Evolutionary conservation across 352 stramenopile genomes (phyloP), one percentile per base, ranked within the genome.

Genomic region (Globisporangium spiculum): DNA sequence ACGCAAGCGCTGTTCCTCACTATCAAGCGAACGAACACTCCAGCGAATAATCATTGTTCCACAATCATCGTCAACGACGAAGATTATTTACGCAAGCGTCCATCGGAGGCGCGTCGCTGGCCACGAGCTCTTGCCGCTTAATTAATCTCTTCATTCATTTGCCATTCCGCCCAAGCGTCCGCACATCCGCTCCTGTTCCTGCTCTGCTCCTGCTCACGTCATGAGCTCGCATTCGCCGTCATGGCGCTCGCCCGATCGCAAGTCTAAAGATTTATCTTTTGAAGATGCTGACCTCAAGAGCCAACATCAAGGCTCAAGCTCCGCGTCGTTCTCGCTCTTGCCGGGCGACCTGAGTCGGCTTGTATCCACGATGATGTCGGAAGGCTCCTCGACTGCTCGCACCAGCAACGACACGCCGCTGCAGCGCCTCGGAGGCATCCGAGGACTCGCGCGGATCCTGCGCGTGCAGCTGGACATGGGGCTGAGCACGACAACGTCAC

Each of bases 251-350:
- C 20, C 20, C 20, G 12, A n/a, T 26, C 5, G 4, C 32, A 26
- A 59, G 30, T 32, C 4, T 32, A 32, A 32, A 7, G 4, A 32
- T 32, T 32, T 32, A 22, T 18, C 4, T 22, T 34, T 12, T 22
- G 10, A 22, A 3, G n/a, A 16, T 12, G 16, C 14, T 38, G 41
- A 41, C 46, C 27, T 26, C 44, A 59, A 59, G 20, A 34, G 55
- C 18, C 27, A 30, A 38, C 10, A 36, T 18, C 30, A 32, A 32
- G 38, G 5, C 14, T 14, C 46, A 18, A 16, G 20, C 55, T 22
- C 7, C 30, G 10, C 56, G 50, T 30, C 57, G 27, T 66, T 66
- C 46, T 44, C 60, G 8, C 60, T 66, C 34, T 44, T 66, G 20
- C 46, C 60, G 8, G 9, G 46, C 18, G 60, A 66, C 36, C 18